phyloP scores from a whole-genome alignment of 2,329 filamentous ascomycete genomes.

The Calonectria pauciramosa region DNA sequence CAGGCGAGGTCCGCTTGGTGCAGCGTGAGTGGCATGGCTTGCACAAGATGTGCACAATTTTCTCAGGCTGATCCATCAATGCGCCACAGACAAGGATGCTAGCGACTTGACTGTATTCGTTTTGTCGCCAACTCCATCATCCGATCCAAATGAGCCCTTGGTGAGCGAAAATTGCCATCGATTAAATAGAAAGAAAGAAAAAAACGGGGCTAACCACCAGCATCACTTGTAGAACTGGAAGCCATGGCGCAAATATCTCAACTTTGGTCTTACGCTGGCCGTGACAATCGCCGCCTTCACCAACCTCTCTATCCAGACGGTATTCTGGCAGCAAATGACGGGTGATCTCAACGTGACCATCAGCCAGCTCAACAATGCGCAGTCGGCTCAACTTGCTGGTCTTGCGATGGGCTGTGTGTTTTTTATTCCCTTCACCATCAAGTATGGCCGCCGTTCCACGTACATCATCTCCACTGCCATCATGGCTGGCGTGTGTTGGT shows the following conservation, averaged over 20 bases:
- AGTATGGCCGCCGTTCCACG: constrained; percentile 50
- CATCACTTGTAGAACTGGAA: constrained; percentile 45
- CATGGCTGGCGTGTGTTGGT: constrained; percentile 42
- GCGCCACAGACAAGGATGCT: constrained; percentile 27
- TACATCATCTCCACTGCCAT: constrained; percentile 47
- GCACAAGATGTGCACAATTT: background rate
- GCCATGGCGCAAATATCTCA: constrained; percentile 47
- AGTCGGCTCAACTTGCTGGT: constrained; percentile 48
- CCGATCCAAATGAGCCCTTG: constrained; percentile 50
- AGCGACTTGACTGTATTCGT: constrained; percentile 37
- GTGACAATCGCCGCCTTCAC: constrained; percentile 48
- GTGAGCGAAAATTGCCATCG: constrained; percentile 29
- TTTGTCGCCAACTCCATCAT: constrained; percentile 38
- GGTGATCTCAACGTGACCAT: constrained; percentile 46
- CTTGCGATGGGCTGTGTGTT: constrained; percentile 51
- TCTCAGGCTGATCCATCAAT: background rate
- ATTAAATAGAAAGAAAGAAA: background rate
- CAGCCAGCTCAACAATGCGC: constrained; percentile 42
- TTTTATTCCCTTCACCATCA: constrained; percentile 52
- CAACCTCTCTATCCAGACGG: constrained; percentile 40
- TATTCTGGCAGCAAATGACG: constrained; percentile 53
- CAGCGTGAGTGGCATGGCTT: constrained; percentile 24
- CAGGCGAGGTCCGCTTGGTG: constrained; percentile 36
- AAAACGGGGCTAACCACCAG: background rate
- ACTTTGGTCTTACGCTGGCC: constrained; percentile 45